Conservation (phyloP, 2,329 filamentous ascomycete genomes). For the Colletotrichum melonis region DNA sequence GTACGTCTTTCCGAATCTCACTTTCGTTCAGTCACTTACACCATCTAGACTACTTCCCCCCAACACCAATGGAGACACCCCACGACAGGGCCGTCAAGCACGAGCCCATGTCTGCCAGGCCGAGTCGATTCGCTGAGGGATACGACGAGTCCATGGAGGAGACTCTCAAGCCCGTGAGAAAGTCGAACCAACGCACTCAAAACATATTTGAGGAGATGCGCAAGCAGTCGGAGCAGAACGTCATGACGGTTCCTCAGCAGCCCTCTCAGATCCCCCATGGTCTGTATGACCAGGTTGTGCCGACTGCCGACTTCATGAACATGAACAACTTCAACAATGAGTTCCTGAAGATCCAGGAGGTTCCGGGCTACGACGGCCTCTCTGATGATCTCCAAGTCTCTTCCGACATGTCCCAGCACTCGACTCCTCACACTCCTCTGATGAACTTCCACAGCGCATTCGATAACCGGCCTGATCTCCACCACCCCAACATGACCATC, state of each 20-base stretch:
- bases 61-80: constrained; percentile 76
- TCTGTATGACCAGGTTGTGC: constrained; percentile 64
- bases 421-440: constrained; percentile 64
- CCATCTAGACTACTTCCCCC: constrained; percentile 68
- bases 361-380: constrained; percentile 47
- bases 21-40: constrained; percentile 36
- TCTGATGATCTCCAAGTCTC: constrained; percentile 53
- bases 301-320: constrained; percentile 67
- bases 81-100: constrained; percentile 59
- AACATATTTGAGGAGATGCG: constrained; percentile 70
- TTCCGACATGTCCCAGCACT: constrained; percentile 61
- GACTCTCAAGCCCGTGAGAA: constrained; percentile 68
- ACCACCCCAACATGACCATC: constrained; percentile 37
- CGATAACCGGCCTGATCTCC: constrained; percentile 55
- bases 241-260: constrained; percentile 44
- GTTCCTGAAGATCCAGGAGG: constrained; percentile 54
- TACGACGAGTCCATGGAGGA: constrained; percentile 76
- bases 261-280: constrained; percentile 39
- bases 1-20: constrained; percentile 56
- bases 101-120: constrained; percentile 44
- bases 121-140: constrained; percentile 66
- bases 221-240: constrained; percentile 63
- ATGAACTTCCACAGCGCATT: constrained; percentile 58
- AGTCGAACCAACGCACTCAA: constrained; percentile 56
- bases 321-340: constrained; percentile 61